Evolutionary conservation across 1,284 basidiomycete species (phyloP), one percentile per base, ranked within the genome.

Genomic region (Psilocybe mexicana): DNA sequence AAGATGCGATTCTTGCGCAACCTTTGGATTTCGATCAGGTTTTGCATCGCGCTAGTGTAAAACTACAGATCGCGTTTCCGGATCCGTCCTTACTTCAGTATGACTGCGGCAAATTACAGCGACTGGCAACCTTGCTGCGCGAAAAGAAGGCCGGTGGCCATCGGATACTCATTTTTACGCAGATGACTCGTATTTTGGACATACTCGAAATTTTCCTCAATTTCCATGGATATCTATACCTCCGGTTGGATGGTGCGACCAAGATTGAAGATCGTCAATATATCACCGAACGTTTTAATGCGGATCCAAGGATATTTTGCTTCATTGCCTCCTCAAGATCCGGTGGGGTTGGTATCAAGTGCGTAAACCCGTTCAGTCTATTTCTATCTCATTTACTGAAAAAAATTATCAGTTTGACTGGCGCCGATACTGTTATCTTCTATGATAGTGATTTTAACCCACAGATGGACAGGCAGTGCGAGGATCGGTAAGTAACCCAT

Each of bases 391-490:
- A 33, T 46, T 18, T 47, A 38, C 40, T 54, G 18, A 44, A 30
- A 54, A 58, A 24, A 54, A 58, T 53, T 33, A 44, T 14, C 67
- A 93, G 90, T 68, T 75, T 96, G 57, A 96, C 96, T 7, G 96
- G 96, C n/a, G 96, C 96, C 14, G 94, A 98, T 70, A 97, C 94
- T 0, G 96, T 98, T 63, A 84, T 98, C 53, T 96, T 96, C 74
- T 98, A 97, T 70, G 96, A 98, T 70, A 93, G 93, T 56, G 96
- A 98, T 72, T 98, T 97, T 81, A 98, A 98, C 68, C 95, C 95
- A 0, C 94, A 96, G 63, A 97, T 98, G 90, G 96, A 98, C 70
- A 82, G 90, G 54, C 96, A 98, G 72, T 98, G 96, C 73, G 96
- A 98, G 78, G 96, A 98, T 74, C 85, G 95, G 82, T 90, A 70